Conservation (phyloP, 2,329 filamentous ascomycete species). For the Dendryphion nanum region DNA sequence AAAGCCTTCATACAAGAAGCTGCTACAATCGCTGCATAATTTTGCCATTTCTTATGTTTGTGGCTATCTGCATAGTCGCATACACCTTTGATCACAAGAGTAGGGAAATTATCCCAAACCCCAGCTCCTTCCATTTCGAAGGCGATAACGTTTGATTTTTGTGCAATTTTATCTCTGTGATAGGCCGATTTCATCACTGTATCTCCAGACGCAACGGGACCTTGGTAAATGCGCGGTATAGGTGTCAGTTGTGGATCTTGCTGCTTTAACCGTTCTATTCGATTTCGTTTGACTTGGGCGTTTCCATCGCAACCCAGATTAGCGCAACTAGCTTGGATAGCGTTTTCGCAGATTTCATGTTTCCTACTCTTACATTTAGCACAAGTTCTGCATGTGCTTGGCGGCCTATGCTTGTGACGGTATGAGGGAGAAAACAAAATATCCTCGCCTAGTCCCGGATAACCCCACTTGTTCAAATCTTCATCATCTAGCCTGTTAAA, state of each 20-base stretch:
- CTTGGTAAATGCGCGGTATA: constrained; percentile 4
- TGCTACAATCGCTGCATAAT: constrained; percentile 1
- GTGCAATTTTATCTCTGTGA: constrained; percentile 3
- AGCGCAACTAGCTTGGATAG: background rate
- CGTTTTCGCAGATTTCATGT: background rate
- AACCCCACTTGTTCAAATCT: too few relatives aligned
- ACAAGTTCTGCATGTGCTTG: background rate
- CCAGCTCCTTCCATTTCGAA: constrained; percentile 11
- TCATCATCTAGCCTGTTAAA: background rate
- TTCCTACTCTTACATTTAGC: background rate
- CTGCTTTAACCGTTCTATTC: background rate
- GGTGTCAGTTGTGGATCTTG: background rate
- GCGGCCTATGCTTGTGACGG: background rate
- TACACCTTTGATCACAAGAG: constrained; percentile 2
- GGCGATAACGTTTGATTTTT: constrained; percentile 1
- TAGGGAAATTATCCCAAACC: background rate
- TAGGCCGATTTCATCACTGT: constrained; percentile 6
- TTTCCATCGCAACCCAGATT: background rate
- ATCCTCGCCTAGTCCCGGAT: background rate
- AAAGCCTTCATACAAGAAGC: constrained; percentile 2
- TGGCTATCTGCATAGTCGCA: constrained; percentile 6
- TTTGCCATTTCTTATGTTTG: constrained; percentile 7
- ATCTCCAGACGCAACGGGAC: constrained; percentile 6
- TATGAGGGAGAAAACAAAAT: background rate
- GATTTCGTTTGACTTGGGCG: background rate